A percentile compares a stretch with the other conserved stretches of the same genome.
Evolutionary conservation across 2,329 filamentous ascomycete species (phyloP).

Genomic region (Ceratocystis colombiana): DNA sequence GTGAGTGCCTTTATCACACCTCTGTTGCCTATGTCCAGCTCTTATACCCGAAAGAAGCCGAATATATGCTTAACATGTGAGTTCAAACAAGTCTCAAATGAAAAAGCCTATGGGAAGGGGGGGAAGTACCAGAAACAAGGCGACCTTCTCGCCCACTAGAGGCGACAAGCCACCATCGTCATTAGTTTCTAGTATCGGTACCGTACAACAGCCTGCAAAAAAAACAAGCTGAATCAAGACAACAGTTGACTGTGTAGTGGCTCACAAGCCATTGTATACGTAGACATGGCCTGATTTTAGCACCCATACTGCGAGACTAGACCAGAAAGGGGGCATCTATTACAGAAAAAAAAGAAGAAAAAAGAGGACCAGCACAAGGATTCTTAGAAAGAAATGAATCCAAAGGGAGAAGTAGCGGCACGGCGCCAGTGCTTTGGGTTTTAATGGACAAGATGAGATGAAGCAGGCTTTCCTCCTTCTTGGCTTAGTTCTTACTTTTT

Average conservation of each 20-base stretch:
- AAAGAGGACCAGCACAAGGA: neutral
- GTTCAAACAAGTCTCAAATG: slow-evolving; percentile 6
- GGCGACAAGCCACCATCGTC: neutral
- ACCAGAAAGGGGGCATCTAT: neutral
- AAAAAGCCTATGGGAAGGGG: neutral
- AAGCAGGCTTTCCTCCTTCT: slow-evolving; percentile 5
- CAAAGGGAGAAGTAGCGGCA: neutral
- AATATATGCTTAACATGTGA: neutral
- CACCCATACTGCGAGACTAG: neutral
- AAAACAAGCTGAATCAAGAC: neutral
- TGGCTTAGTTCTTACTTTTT: neutral
- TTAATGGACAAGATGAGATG: slow-evolving; percentile 5
- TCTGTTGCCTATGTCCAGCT: neutral
- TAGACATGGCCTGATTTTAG: neutral
- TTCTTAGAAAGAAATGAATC: neutral
- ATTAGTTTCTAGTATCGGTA: neutral
- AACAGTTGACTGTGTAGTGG: neutral
- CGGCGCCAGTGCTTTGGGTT: slow-evolving; percentile 5
- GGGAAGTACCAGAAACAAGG: neutral
- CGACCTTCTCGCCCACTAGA: neutral
- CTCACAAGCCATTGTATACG: neutral
- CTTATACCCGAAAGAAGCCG: neutral
- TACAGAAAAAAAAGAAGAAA: neutral
- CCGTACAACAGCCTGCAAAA: neutral
- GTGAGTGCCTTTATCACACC: neutral